Base-by-base conservation (phyloP, 1,139 yeast genomes). In the Wickerhamomyces sp. region DNA sequence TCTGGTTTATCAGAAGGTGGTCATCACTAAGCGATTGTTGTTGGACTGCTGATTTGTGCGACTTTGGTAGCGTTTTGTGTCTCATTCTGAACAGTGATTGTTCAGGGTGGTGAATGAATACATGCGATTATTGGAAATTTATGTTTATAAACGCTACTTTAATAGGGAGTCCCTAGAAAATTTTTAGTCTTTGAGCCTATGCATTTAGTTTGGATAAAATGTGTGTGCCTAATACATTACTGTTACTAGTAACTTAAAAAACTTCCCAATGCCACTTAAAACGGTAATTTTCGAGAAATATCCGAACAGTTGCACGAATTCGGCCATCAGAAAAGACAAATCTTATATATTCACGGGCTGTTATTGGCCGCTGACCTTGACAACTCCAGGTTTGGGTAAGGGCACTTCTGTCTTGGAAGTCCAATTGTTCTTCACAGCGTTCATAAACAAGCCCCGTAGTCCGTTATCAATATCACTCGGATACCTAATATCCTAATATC, bases 321-420 rank as follows among this genome's bases (percentile, higher is more conserved):
- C 7, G 24, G 13, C 27, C 13, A n/a, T n/a, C n/a, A n/a, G n/a
- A n/a, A n/a, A n/a, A n/a, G 13, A 24, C 31, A 14, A 26, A 27
- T 20, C 25, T 41, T 41, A 41, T 33, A 35, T 38, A 43, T 43
- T 38, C 45, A 38, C 10, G 36, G 14, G 12, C 18, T 14, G 12
- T 27, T 25, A 42, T 45, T 45, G 48, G 48, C 43, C 29, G 19
- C 20, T 7, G 29, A 5, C 16, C 24, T 8, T 30, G 32, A 30
- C 32, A 19, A 19, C 32, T 30, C 32, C 32, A 30, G 32, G 31
- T 28, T 28, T 28, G 8, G 31, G 31, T 28, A 28, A 12, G 31
- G 14, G 31, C 27, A 24, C 27, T 7, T 24, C 22, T 18, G 6
- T 29, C n/a, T 7, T 6, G 32, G n/a, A n/a, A n/a, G n/a, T n/a